These are phyloP conservation scores for Ganoderma sp. DNA, from an alignment of 1,284 basidiomycete species.

Conservation along the genomic window DNA sequence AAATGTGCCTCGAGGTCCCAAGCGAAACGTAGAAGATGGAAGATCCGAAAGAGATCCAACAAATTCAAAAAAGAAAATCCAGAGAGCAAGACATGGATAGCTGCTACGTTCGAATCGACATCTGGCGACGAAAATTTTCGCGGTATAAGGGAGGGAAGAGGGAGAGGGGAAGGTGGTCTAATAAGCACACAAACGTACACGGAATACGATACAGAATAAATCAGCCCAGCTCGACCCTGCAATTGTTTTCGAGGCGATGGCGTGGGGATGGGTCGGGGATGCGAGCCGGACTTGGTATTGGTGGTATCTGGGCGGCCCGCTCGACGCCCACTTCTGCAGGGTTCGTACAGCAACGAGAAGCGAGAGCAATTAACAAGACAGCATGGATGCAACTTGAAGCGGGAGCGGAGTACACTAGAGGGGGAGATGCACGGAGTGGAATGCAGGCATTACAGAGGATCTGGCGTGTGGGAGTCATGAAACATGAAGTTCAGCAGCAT, in stretches of 20 bases:
- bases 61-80: not conserved
- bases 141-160: not conserved
- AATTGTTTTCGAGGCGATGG: not conserved
- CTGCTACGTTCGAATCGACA: not conserved
- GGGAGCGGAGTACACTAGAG: not conserved
- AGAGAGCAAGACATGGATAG: not conserved
- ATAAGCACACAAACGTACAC: constrained; percentile 9
- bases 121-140: not conserved
- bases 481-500: not conserved
- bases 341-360: constrained; percentile 5
- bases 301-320: not conserved
- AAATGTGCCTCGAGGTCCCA: not conserved
- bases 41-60: not conserved
- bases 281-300: not conserved
- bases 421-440: not conserved
- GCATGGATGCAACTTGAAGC: constrained; percentile 10
- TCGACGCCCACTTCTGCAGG: constrained; percentile 11
- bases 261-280: constrained; percentile 6
- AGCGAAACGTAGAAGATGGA: not conserved
- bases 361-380: constrained; percentile 14
- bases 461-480: not conserved
- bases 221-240: constrained; percentile 14
- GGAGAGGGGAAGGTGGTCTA: not conserved
- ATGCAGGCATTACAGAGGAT: not conserved
- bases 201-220: constrained; percentile 29